Evolutionary conservation across 257 asterid genomes (phyloP).

Genomic region (Solanum peruvianum): DNA sequence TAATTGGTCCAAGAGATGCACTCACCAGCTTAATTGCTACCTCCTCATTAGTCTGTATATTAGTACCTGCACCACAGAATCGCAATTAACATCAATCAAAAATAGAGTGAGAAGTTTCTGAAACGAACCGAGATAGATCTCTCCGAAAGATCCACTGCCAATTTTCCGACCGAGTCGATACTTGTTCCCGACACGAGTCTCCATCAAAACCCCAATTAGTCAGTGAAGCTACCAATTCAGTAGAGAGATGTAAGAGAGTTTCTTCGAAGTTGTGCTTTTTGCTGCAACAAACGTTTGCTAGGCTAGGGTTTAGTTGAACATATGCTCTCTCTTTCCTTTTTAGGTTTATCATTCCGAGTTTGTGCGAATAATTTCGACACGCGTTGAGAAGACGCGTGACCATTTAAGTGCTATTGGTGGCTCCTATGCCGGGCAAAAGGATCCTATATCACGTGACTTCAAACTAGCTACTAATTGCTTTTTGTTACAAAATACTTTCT

Average conservation of each 20-base stretch:
- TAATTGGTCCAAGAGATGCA: not conserved
- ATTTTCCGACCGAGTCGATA: conserved; percentile 36
- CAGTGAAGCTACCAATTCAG: not conserved
- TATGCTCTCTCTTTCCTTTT: not conserved
- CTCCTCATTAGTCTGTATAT: conserved; percentile 74
- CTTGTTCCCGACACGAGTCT: conserved; percentile 40
- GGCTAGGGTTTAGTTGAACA: conserved; percentile 2
- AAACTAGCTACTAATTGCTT: not conserved
- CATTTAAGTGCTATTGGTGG: not conserved
- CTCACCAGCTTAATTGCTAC: conserved; percentile 85
- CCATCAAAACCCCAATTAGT: conserved; percentile 12
- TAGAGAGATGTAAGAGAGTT: not conserved
- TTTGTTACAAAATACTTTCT: too few relatives aligned
- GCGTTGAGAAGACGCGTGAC: conserved; percentile 10
- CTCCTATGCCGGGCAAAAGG: not conserved
- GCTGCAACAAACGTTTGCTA: not conserved
- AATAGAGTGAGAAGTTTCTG: not conserved
- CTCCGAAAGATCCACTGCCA: conserved; percentile 48
- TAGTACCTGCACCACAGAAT: conserved; percentile 29
- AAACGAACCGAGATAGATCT: conserved; percentile 30
- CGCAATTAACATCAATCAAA: not conserved
- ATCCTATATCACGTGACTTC: not conserved
- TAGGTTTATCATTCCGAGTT: not conserved
- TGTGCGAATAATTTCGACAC: not conserved
- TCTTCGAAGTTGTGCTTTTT: not conserved